A percentile compares a stretch with the other conserved stretches of the same genome.
Evolutionary conservation across 371 early-diverging fungal genomes (phyloP).

Genomic region (Circinella umbellata): DNA sequence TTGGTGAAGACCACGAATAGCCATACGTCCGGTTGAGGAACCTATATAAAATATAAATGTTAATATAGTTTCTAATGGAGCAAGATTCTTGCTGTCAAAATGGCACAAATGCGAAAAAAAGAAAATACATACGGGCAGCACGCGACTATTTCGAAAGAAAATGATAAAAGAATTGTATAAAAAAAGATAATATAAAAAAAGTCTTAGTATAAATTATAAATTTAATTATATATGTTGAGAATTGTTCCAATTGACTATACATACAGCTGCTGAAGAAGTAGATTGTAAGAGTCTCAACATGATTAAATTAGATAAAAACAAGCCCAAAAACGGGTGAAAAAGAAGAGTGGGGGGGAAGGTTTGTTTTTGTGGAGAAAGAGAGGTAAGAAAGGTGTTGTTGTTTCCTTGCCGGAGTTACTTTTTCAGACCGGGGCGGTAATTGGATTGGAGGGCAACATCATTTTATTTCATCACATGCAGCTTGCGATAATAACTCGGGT

Average conservation of each 20-base stretch:
- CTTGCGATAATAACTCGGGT: no score
- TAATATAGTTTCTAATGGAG: neutral
- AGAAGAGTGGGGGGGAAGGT: constrained; percentile 14
- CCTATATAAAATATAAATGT: neutral
- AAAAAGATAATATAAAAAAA: constrained; percentile 2
- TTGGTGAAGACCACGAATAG: constrained; percentile 60
- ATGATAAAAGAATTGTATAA: neutral
- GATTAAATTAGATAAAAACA: constrained; percentile 10
- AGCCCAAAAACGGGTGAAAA: constrained; percentile 7
- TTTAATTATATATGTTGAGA: neutral
- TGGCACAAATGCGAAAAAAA: neutral
- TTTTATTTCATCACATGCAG: no score
- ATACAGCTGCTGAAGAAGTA: constrained; percentile 26
- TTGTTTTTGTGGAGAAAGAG: constrained; percentile 14
- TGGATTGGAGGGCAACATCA: no score
- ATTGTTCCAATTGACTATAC: neutral
- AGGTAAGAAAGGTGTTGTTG: constrained; percentile 6
- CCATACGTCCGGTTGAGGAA: constrained; percentile 13
- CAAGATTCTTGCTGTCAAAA: neutral
- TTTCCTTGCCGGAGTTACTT: neutral
- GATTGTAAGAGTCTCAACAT: constrained; percentile 33
- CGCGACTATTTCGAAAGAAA: constrained; percentile 12
- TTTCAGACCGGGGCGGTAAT: no score
- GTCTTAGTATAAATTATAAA: neutral
- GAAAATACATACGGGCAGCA: constrained; percentile 13